These are phyloP conservation scores for Adansonia gregorii DNA, from an alignment of 441 rosid species.

Conservation along the genomic window DNA sequence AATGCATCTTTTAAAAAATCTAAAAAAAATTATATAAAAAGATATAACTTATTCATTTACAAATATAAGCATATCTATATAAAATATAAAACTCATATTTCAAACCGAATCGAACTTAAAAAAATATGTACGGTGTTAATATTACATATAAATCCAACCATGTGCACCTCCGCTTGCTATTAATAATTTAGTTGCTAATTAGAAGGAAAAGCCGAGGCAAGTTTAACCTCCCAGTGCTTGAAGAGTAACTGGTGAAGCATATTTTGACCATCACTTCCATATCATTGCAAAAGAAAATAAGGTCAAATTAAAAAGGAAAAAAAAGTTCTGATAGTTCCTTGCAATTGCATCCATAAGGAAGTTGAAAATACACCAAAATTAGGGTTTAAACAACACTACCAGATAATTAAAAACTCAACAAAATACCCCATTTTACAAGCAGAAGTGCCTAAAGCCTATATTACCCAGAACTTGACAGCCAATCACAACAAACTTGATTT, in stretches of 20 bases:
- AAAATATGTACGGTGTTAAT: too few relatives aligned
- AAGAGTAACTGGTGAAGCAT: not conserved
- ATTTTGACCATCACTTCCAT: not conserved
- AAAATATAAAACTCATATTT: too few relatives aligned
- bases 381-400: constrained; percentile 5
- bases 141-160: too few relatives aligned
- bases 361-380: constrained; percentile 18
- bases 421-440: constrained; percentile 30
- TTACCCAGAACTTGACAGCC: constrained; percentile 35
- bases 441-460: constrained; percentile 15
- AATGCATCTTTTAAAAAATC: too few relatives aligned
- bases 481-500: not conserved
- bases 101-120: too few relatives aligned
- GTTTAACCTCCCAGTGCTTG: not conserved
- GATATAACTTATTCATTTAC: too few relatives aligned
- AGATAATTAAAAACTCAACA: constrained; percentile 3
- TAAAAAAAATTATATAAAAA: too few relatives aligned
- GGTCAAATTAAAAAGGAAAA: not conserved
- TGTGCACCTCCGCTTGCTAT: not conserved
- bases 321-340: constrained; percentile 19
- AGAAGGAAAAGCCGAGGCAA: not conserved
- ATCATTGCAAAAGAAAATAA: not conserved
- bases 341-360: not conserved
- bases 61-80: too few relatives aligned
- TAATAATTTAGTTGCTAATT: not conserved